These are phyloP conservation scores for Plasmodium cynomolgi DNA, from an alignment of 169 alveolate genomes.

Conservation along the genomic window DNA sequence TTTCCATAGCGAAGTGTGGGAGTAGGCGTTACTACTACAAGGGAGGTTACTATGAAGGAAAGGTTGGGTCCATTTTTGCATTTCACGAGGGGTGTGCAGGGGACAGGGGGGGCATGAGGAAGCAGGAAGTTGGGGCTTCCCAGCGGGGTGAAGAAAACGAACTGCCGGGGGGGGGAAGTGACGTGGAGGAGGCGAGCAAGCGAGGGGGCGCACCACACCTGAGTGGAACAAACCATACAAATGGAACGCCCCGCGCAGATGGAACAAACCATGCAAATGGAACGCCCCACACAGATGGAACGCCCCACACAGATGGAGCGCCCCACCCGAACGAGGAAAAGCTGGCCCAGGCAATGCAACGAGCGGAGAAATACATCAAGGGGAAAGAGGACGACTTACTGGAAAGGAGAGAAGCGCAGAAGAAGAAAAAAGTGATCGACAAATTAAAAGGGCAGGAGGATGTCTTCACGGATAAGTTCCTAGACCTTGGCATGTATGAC, in stretches of 20 bases:
- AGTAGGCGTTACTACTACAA: not conserved
- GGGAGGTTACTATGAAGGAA: not conserved
- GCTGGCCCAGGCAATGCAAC: conserved; percentile 29
- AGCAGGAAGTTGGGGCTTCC: not conserved
- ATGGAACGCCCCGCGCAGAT: too few species aligned
- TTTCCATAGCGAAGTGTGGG: not conserved
- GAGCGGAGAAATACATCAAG: conserved; percentile 44
- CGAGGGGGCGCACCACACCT: not conserved
- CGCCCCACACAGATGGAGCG: not conserved
- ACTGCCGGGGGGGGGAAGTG: not conserved
- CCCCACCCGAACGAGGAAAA: not conserved
- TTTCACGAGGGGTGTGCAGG: not conserved
- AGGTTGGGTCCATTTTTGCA: not conserved
- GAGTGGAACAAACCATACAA: not conserved
- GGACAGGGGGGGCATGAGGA: not conserved
- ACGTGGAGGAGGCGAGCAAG: not conserved
- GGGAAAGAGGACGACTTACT: conserved; percentile 64
- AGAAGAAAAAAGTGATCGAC: conserved; percentile 44
- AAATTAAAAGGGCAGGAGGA: conserved; percentile 52
- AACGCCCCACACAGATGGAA: not conserved
- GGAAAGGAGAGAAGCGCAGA: conserved; percentile 55
- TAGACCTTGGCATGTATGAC: conserved; percentile 56
- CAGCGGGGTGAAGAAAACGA: not conserved
- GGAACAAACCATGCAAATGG: not conserved
- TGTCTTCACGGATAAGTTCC: conserved; percentile 34